These are phyloP conservation scores for Dictyostelium purpureum DNA, from an alignment of 78 protist species.

Conservation along the genomic window DNA sequence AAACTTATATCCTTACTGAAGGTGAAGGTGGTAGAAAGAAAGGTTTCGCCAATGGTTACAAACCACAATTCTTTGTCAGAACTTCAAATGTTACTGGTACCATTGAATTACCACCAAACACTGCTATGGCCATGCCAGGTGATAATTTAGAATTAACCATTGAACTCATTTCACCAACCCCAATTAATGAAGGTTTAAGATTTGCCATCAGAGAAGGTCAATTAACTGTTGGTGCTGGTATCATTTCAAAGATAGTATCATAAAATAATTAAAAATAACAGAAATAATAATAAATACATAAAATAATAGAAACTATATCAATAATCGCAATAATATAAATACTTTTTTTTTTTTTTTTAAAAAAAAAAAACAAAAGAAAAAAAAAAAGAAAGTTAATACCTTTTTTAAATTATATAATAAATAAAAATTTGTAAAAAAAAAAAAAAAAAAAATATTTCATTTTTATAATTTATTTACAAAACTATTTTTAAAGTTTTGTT, in stretches of 20 bases:
- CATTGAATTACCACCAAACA: slow-evolving; percentile 87
- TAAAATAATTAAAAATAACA: not conserved
- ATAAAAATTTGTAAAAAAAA: too few species aligned
- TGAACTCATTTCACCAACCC: slow-evolving; percentile 86
- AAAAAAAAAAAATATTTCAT: too few species aligned
- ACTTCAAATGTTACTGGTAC: slow-evolving; percentile 95
- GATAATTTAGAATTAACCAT: slow-evolving; percentile 87
- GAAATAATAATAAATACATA: too few species aligned
- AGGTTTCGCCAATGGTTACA: slow-evolving; percentile 90
- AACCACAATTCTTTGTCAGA: slow-evolving; percentile 95
- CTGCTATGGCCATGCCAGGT: slow-evolving; percentile 97
- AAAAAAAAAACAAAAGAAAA: too few species aligned
- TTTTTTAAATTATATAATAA: too few species aligned
- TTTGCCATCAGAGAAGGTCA: slow-evolving; percentile 98
- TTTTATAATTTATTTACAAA: too few species aligned
- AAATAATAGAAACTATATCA: too few species aligned
- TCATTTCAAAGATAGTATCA: slow-evolving; percentile 84
- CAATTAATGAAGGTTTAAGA: slow-evolving; percentile 90
- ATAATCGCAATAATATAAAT: too few species aligned
- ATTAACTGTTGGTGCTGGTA: slow-evolving; percentile 97
- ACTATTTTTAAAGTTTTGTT: too few species aligned
- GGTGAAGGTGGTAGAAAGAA: slow-evolving; percentile 98
- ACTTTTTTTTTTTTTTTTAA: too few species aligned
- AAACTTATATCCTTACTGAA: slow-evolving; percentile 94
- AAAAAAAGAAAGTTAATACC: too few species aligned